Percentiles rank a stretch among this genome's conserved stretches.
Conservation (phyloP, 148 eudicot species). For the Rheum nobile region DNA sequence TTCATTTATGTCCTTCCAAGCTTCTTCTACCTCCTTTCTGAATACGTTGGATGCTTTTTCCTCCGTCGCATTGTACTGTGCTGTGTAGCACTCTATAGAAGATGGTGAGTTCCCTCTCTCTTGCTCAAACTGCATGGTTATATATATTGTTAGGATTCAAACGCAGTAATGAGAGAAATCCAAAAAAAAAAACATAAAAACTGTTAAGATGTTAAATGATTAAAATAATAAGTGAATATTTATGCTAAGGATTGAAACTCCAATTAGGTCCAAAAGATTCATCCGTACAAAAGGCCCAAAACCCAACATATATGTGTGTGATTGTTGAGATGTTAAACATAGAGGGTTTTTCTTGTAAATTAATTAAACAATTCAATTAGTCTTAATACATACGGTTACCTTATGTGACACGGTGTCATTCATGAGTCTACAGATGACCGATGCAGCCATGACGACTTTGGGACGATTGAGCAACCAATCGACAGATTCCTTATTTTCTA, state of each 20-base stretch:
- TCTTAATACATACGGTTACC: background rate
- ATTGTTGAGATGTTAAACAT: too few relatives aligned
- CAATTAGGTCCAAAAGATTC: too few relatives aligned
- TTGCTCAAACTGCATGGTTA: background rate
- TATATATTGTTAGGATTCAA: background rate
- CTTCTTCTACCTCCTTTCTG: background rate
- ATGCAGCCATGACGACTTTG: background rate
- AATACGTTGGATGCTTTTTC: background rate
- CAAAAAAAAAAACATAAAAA: too few relatives aligned
- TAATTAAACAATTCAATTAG: too few relatives aligned
- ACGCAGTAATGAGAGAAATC: too few relatives aligned
- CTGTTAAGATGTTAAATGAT: too few relatives aligned
- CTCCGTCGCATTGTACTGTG: background rate
- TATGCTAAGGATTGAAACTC: too few relatives aligned
- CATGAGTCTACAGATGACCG: conserved; percentile 4
- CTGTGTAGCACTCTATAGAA: background rate
- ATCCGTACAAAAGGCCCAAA: too few relatives aligned
- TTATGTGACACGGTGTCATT: conserved; percentile 6
- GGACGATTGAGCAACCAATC: conserved; percentile 4
- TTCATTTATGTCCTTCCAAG: background rate
- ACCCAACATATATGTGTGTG: too few relatives aligned
- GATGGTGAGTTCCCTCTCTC: background rate
- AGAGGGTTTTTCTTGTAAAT: too few relatives aligned
- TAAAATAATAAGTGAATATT: too few relatives aligned
- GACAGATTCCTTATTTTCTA: background rate